These are phyloP conservation scores for Acacia pycnantha DNA, from an alignment of 331 rosid species.

Conservation along the genomic window DNA sequence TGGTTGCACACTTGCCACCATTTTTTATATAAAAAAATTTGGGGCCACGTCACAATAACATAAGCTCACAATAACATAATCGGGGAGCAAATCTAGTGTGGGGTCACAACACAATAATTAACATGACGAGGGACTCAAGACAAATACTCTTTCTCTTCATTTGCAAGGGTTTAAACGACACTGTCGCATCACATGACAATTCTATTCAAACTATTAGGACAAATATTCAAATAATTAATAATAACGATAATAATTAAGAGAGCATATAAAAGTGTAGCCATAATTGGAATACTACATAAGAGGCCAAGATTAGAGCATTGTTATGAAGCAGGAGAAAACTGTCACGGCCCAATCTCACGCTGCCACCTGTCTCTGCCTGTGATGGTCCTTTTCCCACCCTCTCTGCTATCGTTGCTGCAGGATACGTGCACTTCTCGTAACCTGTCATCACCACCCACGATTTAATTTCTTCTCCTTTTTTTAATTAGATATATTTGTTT, in stretches of 20 bases:
- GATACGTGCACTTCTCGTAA: not conserved
- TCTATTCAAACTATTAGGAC: not conserved
- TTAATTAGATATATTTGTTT: not conserved
- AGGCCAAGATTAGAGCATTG: not conserved
- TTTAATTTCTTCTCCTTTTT: not conserved
- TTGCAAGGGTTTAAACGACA: not conserved
- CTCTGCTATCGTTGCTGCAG: not conserved
- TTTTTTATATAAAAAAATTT: no score
- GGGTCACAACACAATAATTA: not conserved
- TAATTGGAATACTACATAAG: not conserved
- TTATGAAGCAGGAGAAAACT: not conserved
- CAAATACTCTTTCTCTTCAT: not conserved
- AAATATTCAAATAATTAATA: not conserved
- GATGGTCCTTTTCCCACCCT: not conserved
- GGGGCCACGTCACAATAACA: no score
- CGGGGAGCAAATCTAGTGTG: not conserved
- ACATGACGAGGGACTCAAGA: not conserved
- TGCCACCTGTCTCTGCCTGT: not conserved
- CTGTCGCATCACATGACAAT: not conserved
- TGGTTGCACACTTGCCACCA: no score
- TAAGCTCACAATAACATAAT: no score
- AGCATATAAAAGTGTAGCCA: not conserved
- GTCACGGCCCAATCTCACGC: not conserved
- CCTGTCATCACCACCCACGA: not conserved
- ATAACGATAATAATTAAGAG: not conserved